Conservation (phyloP, 2,329 filamentous ascomycete genomes). For the Fusarium mundagurra region DNA sequence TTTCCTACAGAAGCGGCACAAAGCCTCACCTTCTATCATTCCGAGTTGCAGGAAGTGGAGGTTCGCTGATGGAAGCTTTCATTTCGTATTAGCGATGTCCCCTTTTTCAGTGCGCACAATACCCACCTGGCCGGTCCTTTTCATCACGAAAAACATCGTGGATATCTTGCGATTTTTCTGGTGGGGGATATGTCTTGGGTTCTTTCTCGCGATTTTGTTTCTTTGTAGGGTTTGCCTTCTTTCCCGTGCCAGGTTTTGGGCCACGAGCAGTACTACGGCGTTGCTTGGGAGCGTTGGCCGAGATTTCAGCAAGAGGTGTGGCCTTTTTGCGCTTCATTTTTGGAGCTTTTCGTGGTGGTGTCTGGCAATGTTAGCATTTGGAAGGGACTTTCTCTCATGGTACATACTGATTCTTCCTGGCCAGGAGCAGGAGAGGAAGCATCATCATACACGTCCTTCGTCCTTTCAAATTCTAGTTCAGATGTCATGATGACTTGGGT, state of each 20-base stretch:
- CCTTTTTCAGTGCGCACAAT: too few species aligned
- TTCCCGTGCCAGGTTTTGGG: conserved; percentile 24
- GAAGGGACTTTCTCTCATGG: not conserved
- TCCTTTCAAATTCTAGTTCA: conserved; percentile 60
- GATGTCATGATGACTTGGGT: conserved; percentile 71
- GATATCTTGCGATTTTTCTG: conserved; percentile 33
- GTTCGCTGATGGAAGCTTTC: conserved; percentile 39
- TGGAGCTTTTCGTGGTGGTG: conserved; percentile 46
- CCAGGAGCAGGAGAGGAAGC: conserved; percentile 60
- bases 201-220: conserved; percentile 27
- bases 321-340: conserved; percentile 47
- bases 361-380: conserved; percentile 21
- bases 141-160: conserved; percentile 49
- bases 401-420: conserved; percentile 56
- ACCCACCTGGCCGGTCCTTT: conserved; percentile 40
- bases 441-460: conserved; percentile 69
- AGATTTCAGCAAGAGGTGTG: conserved; percentile 48
- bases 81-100: conserved; percentile 24
- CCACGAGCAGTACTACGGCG: conserved; percentile 37
- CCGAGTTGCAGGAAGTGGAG: conserved; percentile 33
- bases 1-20: not conserved
- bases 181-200: conserved; percentile 7
- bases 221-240: conserved; percentile 27
- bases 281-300: conserved; percentile 47
- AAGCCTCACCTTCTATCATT: conserved; percentile 41